These are phyloP conservation scores for Eucalyptus regnans DNA, from an alignment of 345 rosid genomes.

Conservation along the genomic window DNA sequence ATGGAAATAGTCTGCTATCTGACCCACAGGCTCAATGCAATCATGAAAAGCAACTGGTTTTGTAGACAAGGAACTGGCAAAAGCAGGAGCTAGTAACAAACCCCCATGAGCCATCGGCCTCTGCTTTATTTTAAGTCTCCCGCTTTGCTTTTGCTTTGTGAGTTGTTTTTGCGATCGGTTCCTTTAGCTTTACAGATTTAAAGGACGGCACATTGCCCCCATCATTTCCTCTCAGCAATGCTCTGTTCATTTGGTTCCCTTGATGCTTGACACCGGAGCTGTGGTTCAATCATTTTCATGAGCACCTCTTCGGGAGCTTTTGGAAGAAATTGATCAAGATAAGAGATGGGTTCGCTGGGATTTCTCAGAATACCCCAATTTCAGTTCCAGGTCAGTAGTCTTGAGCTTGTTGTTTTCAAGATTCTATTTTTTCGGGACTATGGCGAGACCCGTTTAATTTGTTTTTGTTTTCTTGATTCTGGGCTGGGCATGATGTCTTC, in stretches of 20 bases:
- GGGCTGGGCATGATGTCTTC: neutral
- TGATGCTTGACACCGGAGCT: slow-evolving; percentile 37
- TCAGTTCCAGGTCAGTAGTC: neutral
- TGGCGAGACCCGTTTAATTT: neutral
- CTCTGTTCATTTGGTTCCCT: slow-evolving; percentile 41
- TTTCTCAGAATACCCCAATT: neutral
- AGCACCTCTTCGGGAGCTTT: neutral
- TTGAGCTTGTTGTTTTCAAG: neutral
- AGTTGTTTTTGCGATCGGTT: neutral
- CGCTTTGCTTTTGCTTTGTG: neutral
- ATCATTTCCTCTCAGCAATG: slow-evolving; percentile 5
- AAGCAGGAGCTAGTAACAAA: neutral
- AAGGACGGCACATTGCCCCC: neutral
- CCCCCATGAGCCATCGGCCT: neutral
- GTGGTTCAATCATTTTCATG: neutral
- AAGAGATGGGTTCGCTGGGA: neutral
- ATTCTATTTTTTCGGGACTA: neutral
- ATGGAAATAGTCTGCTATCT: neutral
- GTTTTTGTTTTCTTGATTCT: neutral
- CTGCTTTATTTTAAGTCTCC: neutral
- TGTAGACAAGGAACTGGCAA: neutral
- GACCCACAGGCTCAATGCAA: neutral
- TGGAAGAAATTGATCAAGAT: neutral
- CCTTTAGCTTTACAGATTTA: neutral
- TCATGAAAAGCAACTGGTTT: neutral